These are phyloP conservation scores for Neurospora discreta DNA, from an alignment of 495 filamentous ascomycete genomes.

Conservation along the genomic window DNA sequence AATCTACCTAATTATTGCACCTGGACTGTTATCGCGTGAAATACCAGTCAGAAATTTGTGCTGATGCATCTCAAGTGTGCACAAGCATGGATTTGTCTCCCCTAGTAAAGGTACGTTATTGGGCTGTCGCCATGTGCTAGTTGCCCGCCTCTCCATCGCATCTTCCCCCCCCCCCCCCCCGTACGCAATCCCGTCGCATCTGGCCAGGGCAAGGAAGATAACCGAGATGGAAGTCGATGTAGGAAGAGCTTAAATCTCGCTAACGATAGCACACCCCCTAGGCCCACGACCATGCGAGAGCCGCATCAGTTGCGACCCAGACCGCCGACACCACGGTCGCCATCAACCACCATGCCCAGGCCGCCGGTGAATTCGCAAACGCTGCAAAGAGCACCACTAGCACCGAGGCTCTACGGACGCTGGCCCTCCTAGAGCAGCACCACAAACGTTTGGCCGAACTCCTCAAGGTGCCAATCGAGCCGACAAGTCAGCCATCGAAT, in stretches of 20 bases:
- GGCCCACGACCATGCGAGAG: slow-evolving; percentile 84
- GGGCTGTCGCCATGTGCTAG: not conserved
- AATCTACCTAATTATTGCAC: not conserved
- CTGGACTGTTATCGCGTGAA: not conserved
- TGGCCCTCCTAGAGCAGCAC: slow-evolving; percentile 76
- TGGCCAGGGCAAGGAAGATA: not conserved
- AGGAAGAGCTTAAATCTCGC: not conserved
- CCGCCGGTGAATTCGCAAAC: slow-evolving; percentile 80
- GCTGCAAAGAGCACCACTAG: slow-evolving; percentile 66
- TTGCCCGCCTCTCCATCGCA: not conserved
- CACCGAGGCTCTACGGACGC: slow-evolving; percentile 70
- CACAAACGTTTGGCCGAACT: slow-evolving; percentile 70
- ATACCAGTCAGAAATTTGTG: not conserved
- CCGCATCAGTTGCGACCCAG: slow-evolving; percentile 62
- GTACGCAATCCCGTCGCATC: not conserved
- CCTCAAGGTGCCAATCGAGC: slow-evolving; percentile 57
- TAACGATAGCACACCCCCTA: slow-evolving; percentile 20
- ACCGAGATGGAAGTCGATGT: not conserved
- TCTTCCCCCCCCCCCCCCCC: not conserved
- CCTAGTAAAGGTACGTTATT: not conserved
- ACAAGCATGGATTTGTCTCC: not conserved
- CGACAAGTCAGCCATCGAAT: slow-evolving; percentile 33
- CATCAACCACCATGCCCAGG: slow-evolving; percentile 76
- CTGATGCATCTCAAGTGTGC: not conserved
- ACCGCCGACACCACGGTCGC: slow-evolving; percentile 67